Base-by-base conservation (phyloP, 352 stramenopile species). In the Phytophthora quininea region DNA sequence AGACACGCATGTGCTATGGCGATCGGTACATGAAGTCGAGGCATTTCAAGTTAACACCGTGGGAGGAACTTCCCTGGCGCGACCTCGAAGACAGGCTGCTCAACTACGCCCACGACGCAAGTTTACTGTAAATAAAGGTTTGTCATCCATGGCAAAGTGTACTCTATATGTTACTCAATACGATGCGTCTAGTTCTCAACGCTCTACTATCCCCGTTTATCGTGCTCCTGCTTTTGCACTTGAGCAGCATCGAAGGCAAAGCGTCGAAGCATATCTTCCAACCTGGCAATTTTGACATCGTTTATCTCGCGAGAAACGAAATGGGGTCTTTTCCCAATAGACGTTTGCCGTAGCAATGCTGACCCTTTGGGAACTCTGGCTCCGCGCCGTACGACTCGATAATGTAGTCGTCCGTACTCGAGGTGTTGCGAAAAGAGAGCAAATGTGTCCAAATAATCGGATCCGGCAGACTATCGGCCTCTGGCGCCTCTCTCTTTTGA, bases 381-480 rank as follows among this genome's bases (percentile, higher is more conserved):
- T 54, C 51, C 45, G 63, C 77, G 11, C 79, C 68, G 63, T 77
- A 89, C 38, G 81, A 78, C 50, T 88, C 79, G 27, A 90, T 77
- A 42, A 64, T 64, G 62, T 86, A 90, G 60, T 88, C 55, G 3
- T 50, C 56, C 0, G 59, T 58, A n/a, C 35, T 61, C 0, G 62
- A 77, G 19, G 64, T 76, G 14, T 60, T 64, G 63, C 86, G 81
- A 68, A 92, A 84, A 33, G 81, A 76, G 53, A 88, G 58, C 49
- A 93, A 47, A 49, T 91, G 82, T 4, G 81, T 90, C 75, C 84
- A 88, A 43, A 90, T 79, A 7, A 74, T 54, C 1, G 75, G 79
- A 42, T 87, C 78, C 19, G 71, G 67, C 6, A 75, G 62, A 49
- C 69, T 51, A 47, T 75, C 73, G 1, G 57, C 30, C 31, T 59